phyloP scores from a whole-genome alignment of 2,329 filamentous ascomycete species.

The Hymenoscyphus occultus region DNA sequence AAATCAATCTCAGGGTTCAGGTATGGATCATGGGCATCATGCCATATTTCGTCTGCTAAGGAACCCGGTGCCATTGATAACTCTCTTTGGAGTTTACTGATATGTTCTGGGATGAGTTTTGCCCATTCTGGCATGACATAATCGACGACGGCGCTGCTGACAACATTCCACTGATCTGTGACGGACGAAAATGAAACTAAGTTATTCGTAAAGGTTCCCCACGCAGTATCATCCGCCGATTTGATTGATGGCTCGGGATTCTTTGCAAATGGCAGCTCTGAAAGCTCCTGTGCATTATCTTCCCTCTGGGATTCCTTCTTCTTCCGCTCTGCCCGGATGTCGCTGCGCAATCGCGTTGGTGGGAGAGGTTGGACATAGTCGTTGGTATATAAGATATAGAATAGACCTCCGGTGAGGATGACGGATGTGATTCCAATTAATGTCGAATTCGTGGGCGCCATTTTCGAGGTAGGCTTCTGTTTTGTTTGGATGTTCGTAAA shows the following conservation, averaged over 20 bases:
- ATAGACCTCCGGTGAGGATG: constrained; percentile 26
- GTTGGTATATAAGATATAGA: constrained; percentile 35
- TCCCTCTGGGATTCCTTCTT: constrained; percentile 25
- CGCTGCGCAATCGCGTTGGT: constrained; percentile 29
- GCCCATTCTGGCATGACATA: constrained; percentile 82
- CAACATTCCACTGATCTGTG: constrained; percentile 51
- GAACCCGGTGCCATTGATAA: constrained; percentile 85
- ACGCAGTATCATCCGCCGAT: constrained; percentile 31
- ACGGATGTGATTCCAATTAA: constrained; percentile 29
- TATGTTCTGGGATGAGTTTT: constrained; percentile 68
- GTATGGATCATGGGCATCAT: constrained; percentile 78
- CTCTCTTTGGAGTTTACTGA: constrained; percentile 82
- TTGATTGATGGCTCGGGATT: constrained; percentile 14
- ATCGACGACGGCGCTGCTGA: constrained; percentile 57
- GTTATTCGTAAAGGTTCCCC: constrained; percentile 31
- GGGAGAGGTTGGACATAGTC: constrained; percentile 35
- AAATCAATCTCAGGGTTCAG: constrained; percentile 85
- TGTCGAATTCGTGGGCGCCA: constrained; percentile 21
- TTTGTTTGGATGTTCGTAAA: constrained; percentile 13
- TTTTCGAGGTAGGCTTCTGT: constrained; percentile 19
- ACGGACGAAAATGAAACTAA: constrained; percentile 48
- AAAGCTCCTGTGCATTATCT: constrained; percentile 29
- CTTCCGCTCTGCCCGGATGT: constrained; percentile 25
- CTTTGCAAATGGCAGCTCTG: constrained; percentile 29
- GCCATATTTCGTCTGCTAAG: constrained; percentile 89